Conservation (phyloP, 768 basidiomycete genomes). For the Thelephora aurantiotincta region DNA sequence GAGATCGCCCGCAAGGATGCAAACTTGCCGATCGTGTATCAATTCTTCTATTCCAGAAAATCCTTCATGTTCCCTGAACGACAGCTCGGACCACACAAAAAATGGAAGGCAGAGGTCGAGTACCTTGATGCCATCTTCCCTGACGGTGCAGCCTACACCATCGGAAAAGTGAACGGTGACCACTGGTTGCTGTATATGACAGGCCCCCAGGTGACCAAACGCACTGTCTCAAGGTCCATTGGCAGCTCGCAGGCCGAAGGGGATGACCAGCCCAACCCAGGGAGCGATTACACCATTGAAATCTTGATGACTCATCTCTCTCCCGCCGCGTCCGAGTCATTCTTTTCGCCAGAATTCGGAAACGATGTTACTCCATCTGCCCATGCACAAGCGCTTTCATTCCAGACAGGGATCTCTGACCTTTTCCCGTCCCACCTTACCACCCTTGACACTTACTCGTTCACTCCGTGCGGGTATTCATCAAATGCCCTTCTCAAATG, state of each 20-base stretch:
- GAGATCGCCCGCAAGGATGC: conserved; percentile 73
- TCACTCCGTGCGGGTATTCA: conserved; percentile 92
- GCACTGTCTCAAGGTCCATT: conserved; percentile 9
- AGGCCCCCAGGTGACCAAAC: conserved; percentile 25
- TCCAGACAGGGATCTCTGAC: conserved; percentile 60
- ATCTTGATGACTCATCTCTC: conserved; percentile 93
- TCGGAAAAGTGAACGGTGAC: conserved; percentile 96
- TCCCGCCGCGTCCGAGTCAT: conserved; percentile 58
- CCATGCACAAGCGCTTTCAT: conserved; percentile 49
- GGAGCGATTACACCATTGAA: conserved; percentile 82
- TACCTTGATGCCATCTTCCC: conserved; percentile 85
- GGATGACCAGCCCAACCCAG: conserved; percentile 9
- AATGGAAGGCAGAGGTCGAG: conserved; percentile 88
- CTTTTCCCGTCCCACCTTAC: conserved; percentile 74
- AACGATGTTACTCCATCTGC: conserved; percentile 22
- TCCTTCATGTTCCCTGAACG: conserved; percentile 99
- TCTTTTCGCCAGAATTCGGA: conserved; percentile 32
- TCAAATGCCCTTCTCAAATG: conserved; percentile 80
- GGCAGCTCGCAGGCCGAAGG: conserved; percentile 5
- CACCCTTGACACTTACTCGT: conserved; percentile 83
- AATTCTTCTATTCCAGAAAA: conserved; percentile 97
- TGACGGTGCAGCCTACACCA: conserved; percentile 85
- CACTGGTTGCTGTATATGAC: conserved; percentile 98
- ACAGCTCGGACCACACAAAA: conserved; percentile 81
- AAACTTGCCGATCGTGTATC: conserved; percentile 55